Base-by-base conservation (phyloP, 106 monocot species). In the Phalaenopsis equestris region DNA sequence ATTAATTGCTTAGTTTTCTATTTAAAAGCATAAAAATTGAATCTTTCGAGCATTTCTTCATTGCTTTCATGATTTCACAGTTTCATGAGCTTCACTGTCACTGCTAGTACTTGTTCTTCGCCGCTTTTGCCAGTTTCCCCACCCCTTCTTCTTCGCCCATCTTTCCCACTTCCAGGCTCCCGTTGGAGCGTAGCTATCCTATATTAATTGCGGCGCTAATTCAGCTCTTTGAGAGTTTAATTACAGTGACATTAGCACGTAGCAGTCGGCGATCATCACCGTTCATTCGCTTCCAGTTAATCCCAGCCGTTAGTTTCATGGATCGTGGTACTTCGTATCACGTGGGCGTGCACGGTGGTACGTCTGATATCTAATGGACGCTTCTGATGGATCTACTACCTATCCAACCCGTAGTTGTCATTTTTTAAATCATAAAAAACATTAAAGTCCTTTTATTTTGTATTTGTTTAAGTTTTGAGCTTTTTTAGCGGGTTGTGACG, bases 181-280 rank as follows among this genome's bases (percentile, higher is more conserved):
- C 36, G n/a, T 70, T 70, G 70, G 72, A 72, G 74, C 41, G 38
- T 74, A 74, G n/a, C 43, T 18, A 74, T 74, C 43, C 74, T 5
- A n/a, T 42, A 74, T 74, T 74, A 74, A 17, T 74, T 74, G 74
- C 74, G n/a, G 74, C 74, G 74, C 74, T 74, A 74, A 74, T 42
- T 45, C 19, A 19, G 74, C 74, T 4, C 19, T 6, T n/a, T n/a
- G n/a, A 17, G 45, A 74, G 43, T 19, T 74, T n/a, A 42, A 74
- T 74, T 74, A 45, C 43, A 8, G 12, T 19, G 74, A 45, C 17
- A 45, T 74, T 74, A 42, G 41, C 41, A 19, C 17, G 74, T 42
- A 42, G 45, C 74, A 43, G 42, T 70, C 38, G 30, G 70, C 37
- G 12, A 38, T 30, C 70, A 39, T 70, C 70, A 5, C 30, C 39